Evolutionary conservation across 768 basidiomycete genomes (phyloP).

Genomic region (Clitopilus hobsonii): DNA sequence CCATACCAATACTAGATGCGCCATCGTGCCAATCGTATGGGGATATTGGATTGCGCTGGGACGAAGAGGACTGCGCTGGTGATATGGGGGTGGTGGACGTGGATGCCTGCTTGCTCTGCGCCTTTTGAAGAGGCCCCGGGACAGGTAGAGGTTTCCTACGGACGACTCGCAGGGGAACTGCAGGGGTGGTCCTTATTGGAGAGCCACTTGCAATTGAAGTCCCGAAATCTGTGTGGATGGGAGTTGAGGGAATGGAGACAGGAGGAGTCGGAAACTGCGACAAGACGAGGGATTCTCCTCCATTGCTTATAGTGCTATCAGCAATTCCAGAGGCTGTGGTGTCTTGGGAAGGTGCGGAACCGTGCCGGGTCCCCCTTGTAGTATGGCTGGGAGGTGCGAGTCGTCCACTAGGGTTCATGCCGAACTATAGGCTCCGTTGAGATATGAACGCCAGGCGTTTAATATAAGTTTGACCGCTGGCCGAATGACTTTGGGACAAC

Average conservation of each 20-base stretch:
- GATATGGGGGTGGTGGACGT: conserved; percentile 1
- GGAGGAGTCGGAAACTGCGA: conserved; percentile 55
- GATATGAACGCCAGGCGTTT: too few species aligned
- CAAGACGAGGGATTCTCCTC: conserved; percentile 28
- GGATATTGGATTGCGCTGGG: conserved; percentile 21
- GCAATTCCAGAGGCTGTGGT: conserved; percentile 56
- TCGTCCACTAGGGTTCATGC: background rate
- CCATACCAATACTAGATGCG: conserved; percentile 50
- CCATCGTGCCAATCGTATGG: conserved; percentile 61
- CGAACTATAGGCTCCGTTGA: background rate
- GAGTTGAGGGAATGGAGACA: conserved; percentile 38
- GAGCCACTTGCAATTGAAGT: conserved; percentile 16
- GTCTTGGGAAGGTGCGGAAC: conserved; percentile 34
- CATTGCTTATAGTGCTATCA: conserved; percentile 51
- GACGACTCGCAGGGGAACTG: conserved; percentile 11
- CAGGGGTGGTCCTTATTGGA: conserved; percentile 16
- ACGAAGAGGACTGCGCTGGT: background rate
- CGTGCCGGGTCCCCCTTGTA: conserved; percentile 18
- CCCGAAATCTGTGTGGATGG: conserved; percentile 27
- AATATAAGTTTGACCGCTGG: too few species aligned
- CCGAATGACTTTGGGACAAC: too few species aligned
- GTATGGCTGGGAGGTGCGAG: background rate
- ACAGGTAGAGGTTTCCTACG: conserved; percentile 7
- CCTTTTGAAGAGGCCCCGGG: background rate
- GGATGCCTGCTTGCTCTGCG: background rate